Evolutionary conservation across 2,329 filamentous ascomycete genomes (phyloP).

Genomic region (Microthyrium microscopicum): DNA sequence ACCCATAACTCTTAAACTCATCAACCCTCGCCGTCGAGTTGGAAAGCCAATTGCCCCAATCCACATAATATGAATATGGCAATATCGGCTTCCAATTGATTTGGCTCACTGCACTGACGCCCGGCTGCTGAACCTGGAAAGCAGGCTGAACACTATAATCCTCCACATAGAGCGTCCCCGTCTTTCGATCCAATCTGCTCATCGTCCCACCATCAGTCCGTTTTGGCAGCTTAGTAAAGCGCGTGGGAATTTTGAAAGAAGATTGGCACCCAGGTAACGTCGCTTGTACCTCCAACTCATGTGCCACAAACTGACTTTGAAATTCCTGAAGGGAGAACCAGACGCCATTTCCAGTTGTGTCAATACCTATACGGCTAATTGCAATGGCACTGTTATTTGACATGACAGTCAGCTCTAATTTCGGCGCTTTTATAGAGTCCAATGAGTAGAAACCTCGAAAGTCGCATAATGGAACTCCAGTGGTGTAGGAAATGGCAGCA

Average conservation of each 20-base stretch:
- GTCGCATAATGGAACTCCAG: slow-evolving; percentile 18
- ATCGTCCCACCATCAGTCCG: slow-evolving; percentile 27
- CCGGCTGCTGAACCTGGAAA: no score
- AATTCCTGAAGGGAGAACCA: slow-evolving; percentile 19
- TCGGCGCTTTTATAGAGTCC: background rate
- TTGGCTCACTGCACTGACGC: slow-evolving; percentile 10
- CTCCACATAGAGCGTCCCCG: slow-evolving; percentile 28
- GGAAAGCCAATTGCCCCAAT: slow-evolving; percentile 22
- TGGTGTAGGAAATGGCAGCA: slow-evolving; percentile 22
- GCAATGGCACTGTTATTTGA: background rate
- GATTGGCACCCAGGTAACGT: slow-evolving; percentile 16
- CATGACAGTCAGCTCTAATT: background rate
- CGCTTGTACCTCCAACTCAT: slow-evolving; percentile 21
- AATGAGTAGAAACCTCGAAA: background rate
- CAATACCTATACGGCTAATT: no score
- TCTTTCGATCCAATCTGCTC: slow-evolving; percentile 30
- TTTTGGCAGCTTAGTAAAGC: slow-evolving; percentile 25
- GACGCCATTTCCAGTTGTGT: slow-evolving; percentile 21
- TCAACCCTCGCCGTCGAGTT: slow-evolving; percentile 20
- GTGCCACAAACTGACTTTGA: slow-evolving; percentile 18
- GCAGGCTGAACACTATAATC: no score
- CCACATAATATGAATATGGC: slow-evolving; percentile 31
- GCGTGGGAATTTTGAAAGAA: slow-evolving; percentile 20
- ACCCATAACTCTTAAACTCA: slow-evolving; percentile 25
- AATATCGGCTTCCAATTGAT: slow-evolving; percentile 21